Base-by-base conservation (phyloP, 2,329 filamentous ascomycete species). In the Penicillium glabrum region DNA sequence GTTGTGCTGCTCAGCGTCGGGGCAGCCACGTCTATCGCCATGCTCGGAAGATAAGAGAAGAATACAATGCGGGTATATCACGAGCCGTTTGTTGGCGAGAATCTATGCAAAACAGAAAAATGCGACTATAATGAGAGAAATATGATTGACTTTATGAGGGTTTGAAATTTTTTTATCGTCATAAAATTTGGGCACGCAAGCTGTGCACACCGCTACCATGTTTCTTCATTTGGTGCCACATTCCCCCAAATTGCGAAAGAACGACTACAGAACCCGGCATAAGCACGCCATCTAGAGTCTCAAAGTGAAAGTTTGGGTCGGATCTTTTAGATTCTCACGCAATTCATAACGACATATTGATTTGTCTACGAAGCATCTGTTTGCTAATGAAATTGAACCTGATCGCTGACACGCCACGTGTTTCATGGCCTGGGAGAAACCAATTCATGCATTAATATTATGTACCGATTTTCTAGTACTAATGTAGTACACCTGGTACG, bases 281-380 rank as follows among this genome's bases (percentile, higher is more conserved):
- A 35, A 59, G 62, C 64, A 66, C 64, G 64, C 63, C 47, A 65
- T 66, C 21, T 27, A 14, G 35, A 46, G 56, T 55, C 50, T 54
- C 56, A 52, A 51, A 24, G 9, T 21, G 26, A 14, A 45, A 57
- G 48, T 55, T 56, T 52, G 57, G 55, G 39, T 53, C 49, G 23
- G 19, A 41, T 45, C 23, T 16, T 51, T 29, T 26, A 24, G 1
- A n/a, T 27, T 23, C 11, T 41, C 39, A 41, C 39, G 11, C 39
- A 41, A 35, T 35, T 13, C 24, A 14, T n/a, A 23, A 16, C 9
- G 27, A 14, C 26, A 8, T 26, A 14, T 33, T 19, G 35, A 31
- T 31, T 31, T 5, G 11, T 31, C 5, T 29, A 16, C 6, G 7
- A 16, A 16, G n/a, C 16, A 16, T 37, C 6, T 37, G 8, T 37